Percentiles rank a stretch among this genome's conserved stretches.
Evolutionary conservation across 176 grass and related monocot genomes (phyloP).

Genomic region (Aegilops longissima): DNA sequence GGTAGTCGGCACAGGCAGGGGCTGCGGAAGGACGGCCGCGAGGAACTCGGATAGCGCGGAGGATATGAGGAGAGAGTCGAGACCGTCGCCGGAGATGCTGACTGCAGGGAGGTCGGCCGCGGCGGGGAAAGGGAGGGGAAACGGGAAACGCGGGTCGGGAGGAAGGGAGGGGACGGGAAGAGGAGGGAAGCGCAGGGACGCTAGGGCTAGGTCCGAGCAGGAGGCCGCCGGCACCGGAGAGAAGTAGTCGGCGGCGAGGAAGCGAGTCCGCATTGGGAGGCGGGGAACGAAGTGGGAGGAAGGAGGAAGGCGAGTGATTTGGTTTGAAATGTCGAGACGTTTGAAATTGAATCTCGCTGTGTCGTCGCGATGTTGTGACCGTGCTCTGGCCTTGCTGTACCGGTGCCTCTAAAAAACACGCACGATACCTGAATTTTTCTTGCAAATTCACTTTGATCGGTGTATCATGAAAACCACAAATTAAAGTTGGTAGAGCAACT

Average conservation of each 20-base stretch:
- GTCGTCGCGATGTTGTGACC: not conserved
- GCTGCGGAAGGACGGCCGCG: constrained; percentile 45
- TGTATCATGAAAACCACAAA: too few species aligned
- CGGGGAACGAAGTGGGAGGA: not conserved
- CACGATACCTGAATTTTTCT: too few species aligned
- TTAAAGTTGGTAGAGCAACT: too few species aligned
- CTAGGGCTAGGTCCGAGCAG: constrained; percentile 42
- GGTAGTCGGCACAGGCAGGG: constrained; percentile 11
- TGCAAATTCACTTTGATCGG: too few species aligned
- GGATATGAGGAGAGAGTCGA: constrained; percentile 44
- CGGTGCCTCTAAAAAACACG: too few species aligned
- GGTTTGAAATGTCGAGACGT: constrained; percentile 9
- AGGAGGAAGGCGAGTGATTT: not conserved
- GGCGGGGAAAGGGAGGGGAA: constrained; percentile 21
- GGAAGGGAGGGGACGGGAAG: constrained; percentile 51
- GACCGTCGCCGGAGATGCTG: constrained; percentile 23
- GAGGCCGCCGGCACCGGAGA: constrained; percentile 15
- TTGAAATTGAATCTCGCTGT: not conserved
- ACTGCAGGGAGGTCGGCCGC: constrained; percentile 15
- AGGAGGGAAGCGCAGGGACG: constrained; percentile 42
- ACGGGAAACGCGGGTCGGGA: constrained; percentile 41
- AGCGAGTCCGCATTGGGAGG: constrained; percentile 64
- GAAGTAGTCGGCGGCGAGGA: constrained; percentile 79
- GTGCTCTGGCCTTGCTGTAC: not conserved
- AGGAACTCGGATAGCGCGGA: constrained; percentile 59